Evolutionary conservation across 805 yeast genomes (phyloP).

Genomic region (Grigorovia jiainica): DNA sequence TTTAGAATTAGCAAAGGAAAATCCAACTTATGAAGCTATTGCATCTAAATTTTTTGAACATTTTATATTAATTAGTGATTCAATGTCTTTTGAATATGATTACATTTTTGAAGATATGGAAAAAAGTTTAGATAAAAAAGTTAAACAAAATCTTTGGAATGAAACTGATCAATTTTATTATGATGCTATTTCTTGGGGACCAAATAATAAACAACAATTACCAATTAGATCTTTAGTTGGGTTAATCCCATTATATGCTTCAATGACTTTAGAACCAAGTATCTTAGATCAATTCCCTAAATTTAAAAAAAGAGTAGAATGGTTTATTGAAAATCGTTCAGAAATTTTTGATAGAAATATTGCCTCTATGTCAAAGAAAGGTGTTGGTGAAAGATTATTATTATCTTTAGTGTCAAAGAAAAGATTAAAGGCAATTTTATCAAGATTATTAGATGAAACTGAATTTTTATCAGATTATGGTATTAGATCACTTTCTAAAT

Average conservation of each 20-base stretch:
- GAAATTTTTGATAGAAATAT: constrained; percentile 72
- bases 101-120: constrained; percentile 21
- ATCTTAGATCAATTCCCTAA: constrained; percentile 68
- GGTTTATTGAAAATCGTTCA: constrained; percentile 69
- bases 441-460: constrained; percentile 72
- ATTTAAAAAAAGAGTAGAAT: constrained; percentile 71
- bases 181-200: constrained; percentile 82
- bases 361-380: constrained; percentile 75
- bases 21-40: constrained; percentile 83
- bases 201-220: constrained; percentile 52
- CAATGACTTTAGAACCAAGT: constrained; percentile 81
- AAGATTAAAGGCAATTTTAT: constrained; percentile 63
- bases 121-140: constrained; percentile 32
- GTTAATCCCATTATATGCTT: constrained; percentile 82
- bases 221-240: constrained; percentile 90
- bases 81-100: constrained; percentile 63
- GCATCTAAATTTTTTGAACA: constrained; percentile 94
- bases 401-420: constrained; percentile 76
- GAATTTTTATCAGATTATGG: constrained; percentile 84
- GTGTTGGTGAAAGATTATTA: constrained; percentile 74
- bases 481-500: constrained; percentile 79
- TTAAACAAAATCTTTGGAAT: constrained; percentile 71
- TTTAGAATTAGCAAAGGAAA: constrained; percentile 75
- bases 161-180: constrained; percentile 82
- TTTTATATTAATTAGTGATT: constrained; percentile 84